Conservation (phyloP, 352 stramenopile species). For the Blastocystis sp. region DNA sequence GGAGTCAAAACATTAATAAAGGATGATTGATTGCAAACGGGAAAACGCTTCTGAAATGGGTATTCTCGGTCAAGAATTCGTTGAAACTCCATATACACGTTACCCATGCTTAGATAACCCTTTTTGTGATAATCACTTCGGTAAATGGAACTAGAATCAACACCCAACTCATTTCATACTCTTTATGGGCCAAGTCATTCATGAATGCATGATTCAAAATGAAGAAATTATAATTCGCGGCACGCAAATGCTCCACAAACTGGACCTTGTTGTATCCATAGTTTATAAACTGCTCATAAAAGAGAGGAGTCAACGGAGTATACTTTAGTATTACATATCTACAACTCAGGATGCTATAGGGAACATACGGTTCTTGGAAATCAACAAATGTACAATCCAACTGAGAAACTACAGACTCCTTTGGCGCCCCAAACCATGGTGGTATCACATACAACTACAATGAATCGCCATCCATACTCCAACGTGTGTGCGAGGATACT, state of each 20-base stretch:
- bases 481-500: constrained; percentile 11
- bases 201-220: constrained; percentile 47
- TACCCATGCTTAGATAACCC: background rate
- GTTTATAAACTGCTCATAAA: constrained; percentile 25
- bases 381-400: background rate
- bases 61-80: background rate
- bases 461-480: background rate
- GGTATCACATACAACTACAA: background rate
- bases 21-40: too few species aligned
- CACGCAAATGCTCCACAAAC: constrained; percentile 29
- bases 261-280: constrained; percentile 52
- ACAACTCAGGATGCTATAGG: background rate
- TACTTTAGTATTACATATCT: background rate
- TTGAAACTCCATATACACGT: background rate
- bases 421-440: background rate
- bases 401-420: background rate
- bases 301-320: background rate
- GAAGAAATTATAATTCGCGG: constrained; percentile 16
- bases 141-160: background rate
- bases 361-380: constrained; percentile 15
- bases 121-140: background rate
- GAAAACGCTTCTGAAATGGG: background rate
- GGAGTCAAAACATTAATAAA: too few species aligned
- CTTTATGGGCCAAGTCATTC: constrained; percentile 29
- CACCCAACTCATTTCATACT: background rate